phyloP scores from a whole-genome alignment of 2,329 filamentous ascomycete species.

The Hypoxylon sp. region DNA sequence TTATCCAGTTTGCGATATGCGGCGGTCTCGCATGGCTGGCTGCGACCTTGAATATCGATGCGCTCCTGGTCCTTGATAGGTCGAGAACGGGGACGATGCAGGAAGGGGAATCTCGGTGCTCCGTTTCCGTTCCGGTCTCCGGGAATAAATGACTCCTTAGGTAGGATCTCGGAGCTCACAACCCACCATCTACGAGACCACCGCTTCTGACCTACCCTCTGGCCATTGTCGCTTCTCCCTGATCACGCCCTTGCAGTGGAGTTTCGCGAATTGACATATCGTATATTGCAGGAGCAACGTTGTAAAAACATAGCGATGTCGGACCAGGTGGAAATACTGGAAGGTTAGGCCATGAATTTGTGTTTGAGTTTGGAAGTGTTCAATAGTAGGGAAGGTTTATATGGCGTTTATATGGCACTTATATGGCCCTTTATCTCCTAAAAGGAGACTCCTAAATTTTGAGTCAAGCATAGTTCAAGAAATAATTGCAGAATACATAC shows the following conservation, averaged over 20 bases:
- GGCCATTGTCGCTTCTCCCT: too few species aligned
- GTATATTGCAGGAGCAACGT: constrained; percentile 11
- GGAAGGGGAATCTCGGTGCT: constrained; percentile 20
- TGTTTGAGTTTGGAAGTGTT: constrained; percentile 27
- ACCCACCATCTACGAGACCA: constrained; percentile 2
- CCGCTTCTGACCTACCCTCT: constrained; percentile 1
- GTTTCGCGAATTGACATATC: constrained; percentile 2
- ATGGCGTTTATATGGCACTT: too few species aligned
- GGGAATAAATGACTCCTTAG: constrained; percentile 17
- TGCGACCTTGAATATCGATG: constrained; percentile 15
- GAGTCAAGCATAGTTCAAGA: too few species aligned
- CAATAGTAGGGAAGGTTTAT: too few species aligned
- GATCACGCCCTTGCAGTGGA: constrained; percentile 10
- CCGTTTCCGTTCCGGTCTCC: constrained; percentile 27
- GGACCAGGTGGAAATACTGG: constrained; percentile 8
- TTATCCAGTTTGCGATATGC: constrained; percentile 9
- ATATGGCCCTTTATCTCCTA: too few species aligned
- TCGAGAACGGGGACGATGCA: not conserved
- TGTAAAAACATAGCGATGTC: constrained; percentile 23
- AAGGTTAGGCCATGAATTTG: too few species aligned
- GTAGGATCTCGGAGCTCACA: constrained; percentile 3
- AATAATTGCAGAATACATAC: too few species aligned
- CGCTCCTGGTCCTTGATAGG: constrained; percentile 17
- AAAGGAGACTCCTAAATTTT: too few species aligned
- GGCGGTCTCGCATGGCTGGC: constrained; percentile 2